phyloP scores from a whole-genome alignment of 2,329 filamentous ascomycete genomes.

The Xylariaceae sp. region DNA sequence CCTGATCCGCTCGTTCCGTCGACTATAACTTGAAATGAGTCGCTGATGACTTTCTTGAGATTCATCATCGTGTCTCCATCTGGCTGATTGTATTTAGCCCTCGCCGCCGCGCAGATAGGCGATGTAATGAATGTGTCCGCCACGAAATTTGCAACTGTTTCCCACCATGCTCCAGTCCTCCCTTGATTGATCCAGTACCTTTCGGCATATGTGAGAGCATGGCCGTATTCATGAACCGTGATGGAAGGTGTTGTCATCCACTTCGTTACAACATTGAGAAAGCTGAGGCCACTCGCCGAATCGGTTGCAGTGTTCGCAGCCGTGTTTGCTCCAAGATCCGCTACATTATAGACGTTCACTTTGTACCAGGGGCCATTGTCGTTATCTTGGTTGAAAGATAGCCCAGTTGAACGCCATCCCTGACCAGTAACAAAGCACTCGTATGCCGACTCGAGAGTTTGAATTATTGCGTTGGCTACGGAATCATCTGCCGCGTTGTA shows the following conservation, averaged over 20 bases:
- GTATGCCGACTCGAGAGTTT: conserved; percentile 53
- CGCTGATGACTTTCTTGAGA: conserved; percentile 50
- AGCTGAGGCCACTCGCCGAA: conserved; percentile 46
- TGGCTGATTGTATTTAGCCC: conserved; percentile 44
- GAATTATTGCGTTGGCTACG: conserved; percentile 42
- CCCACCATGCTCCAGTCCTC: conserved; percentile 57
- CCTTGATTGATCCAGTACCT: conserved; percentile 52
- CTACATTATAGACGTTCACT: conserved; percentile 52
- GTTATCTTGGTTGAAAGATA: conserved; percentile 43
- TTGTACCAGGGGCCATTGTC: conserved; percentile 51
- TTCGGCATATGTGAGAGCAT: conserved; percentile 54
- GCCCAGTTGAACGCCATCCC: conserved; percentile 47
- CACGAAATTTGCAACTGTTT: conserved; percentile 56
- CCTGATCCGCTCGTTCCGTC: conserved; percentile 49
- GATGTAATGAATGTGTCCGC: conserved; percentile 56
- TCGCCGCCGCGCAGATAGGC: conserved; percentile 47
- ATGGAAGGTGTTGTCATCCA: conserved; percentile 48
- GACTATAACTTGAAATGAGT: conserved; percentile 55
- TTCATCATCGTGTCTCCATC: conserved; percentile 48
- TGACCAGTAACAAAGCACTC: conserved; percentile 48
- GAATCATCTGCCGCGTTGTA: conserved; percentile 40
- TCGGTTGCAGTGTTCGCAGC: conserved; percentile 53
- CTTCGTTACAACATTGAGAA: conserved; percentile 49
- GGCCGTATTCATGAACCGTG: conserved; percentile 57
- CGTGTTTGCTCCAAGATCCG: conserved; percentile 42